Evolutionary conservation across 1,284 basidiomycete species (phyloP).

Genomic region (Sporisorium sorghi): DNA sequence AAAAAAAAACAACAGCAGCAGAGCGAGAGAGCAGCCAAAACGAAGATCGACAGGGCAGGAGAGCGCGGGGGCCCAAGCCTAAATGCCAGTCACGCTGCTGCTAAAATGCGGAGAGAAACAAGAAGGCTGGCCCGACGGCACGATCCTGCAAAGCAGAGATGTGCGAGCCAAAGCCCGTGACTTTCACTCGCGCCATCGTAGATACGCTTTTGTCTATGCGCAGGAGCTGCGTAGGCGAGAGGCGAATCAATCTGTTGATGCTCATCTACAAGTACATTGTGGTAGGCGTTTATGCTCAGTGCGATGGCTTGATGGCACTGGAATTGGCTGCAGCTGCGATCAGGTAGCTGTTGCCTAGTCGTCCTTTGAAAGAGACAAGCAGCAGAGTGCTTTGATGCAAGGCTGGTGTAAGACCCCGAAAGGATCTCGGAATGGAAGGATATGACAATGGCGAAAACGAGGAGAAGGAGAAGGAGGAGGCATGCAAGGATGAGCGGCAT

Average conservation of each 20-base stretch:
- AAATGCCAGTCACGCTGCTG: no score
- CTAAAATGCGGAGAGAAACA: neutral
- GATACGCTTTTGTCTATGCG: no score
- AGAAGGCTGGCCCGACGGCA: neutral
- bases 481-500: neutral
- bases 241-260: no score
- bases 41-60: slow-evolving; percentile 3
- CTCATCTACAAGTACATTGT: no score
- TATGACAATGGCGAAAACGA: neutral
- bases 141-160: neutral
- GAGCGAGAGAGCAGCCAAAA: no score
- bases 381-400: no score
- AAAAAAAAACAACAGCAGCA: no score
- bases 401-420: no score
- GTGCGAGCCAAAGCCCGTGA: neutral
- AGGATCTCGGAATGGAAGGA: neutral
- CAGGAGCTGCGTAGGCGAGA: no score
- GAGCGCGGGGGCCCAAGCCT: neutral
- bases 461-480: neutral
- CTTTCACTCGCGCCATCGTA: no score
- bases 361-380: no score
- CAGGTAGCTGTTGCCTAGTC: neutral
- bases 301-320: neutral
- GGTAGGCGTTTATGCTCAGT: no score
- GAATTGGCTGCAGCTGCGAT: neutral